Evolutionary conservation across 352 stramenopile genomes (phyloP).

Genomic region (Pythium scleroteichum): DNA sequence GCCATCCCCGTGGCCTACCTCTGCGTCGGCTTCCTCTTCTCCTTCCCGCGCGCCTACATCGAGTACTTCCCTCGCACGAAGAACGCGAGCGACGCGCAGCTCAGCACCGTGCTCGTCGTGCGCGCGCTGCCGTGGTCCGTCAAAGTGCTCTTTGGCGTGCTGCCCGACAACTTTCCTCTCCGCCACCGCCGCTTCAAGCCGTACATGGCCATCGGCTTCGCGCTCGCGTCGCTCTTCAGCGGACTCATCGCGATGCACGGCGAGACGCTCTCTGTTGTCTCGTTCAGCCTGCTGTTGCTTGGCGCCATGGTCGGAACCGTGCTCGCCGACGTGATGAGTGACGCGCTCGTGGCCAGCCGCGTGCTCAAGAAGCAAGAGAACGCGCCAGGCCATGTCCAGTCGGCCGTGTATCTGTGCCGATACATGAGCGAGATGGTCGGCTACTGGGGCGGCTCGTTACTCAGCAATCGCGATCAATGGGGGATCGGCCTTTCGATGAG

Average conservation of each 20-base stretch:
- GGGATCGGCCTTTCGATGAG: conserved; percentile 57
- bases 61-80: conserved; percentile 72
- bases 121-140: conserved; percentile 75
- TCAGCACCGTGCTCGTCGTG: conserved; percentile 70
- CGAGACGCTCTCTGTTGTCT: conserved; percentile 47
- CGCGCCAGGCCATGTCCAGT: conserved; percentile 49
- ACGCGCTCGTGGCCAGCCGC: conserved; percentile 65
- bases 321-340: conserved; percentile 83
- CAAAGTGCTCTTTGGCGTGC: conserved; percentile 74
- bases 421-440: conserved; percentile 80
- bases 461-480: conserved; percentile 64
- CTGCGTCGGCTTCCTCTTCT: conserved; percentile 66
- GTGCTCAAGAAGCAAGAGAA: conserved; percentile 49
- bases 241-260: conserved; percentile 39
- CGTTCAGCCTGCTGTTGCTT: conserved; percentile 71
- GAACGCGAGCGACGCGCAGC: conserved; percentile 62
- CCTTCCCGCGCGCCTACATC: conserved; percentile 71
- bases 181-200: conserved; percentile 64
- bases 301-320: conserved; percentile 74
- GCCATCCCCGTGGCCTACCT: conserved; percentile 82
- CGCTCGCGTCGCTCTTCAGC: conserved; percentile 61
- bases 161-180: conserved; percentile 69
- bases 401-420: conserved; percentile 74
- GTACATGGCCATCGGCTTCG: conserved; percentile 71
- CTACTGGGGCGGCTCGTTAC: conserved; percentile 62